Percentiles rank a stretch among this genome's conserved stretches.
Evolutionary conservation across 345 rosid genomes (phyloP).

Genomic region (Excoecaria agallocha): DNA sequence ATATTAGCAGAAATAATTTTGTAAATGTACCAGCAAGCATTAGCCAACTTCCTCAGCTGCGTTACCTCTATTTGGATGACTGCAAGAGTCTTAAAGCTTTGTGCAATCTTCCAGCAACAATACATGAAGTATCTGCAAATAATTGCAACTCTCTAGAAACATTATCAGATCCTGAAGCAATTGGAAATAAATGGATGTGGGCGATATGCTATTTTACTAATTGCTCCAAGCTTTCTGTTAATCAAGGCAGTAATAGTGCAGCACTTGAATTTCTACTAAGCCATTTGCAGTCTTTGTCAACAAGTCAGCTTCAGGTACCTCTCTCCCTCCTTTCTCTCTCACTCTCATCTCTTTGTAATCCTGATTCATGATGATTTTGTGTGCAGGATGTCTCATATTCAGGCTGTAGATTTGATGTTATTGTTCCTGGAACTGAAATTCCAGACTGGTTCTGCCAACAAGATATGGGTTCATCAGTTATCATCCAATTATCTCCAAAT

Average conservation of each 20-base stretch:
- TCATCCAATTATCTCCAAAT: not conserved
- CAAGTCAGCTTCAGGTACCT: constrained; percentile 8
- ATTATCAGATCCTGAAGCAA: not conserved
- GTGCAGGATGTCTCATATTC: not conserved
- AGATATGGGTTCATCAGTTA: constrained; percentile 1
- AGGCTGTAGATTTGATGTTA: constrained; percentile 4
- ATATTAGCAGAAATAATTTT: constrained; percentile 6
- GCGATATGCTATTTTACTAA: constrained; percentile 5
- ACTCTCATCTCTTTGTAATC: too few species aligned
- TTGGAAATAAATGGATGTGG: not conserved
- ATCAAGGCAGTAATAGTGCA: not conserved
- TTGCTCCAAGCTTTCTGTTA: constrained; percentile 13
- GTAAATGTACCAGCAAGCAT: constrained; percentile 3
- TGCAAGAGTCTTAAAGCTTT: constrained; percentile 11
- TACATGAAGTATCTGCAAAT: constrained; percentile 3
- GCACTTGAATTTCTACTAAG: not conserved
- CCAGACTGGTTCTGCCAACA: constrained; percentile 11
- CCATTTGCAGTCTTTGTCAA: not conserved
- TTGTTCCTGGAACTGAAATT: constrained; percentile 5
- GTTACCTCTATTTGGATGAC: not conserved
- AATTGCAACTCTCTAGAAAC: constrained; percentile 9
- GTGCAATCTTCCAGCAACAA: constrained; percentile 4
- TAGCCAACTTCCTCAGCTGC: constrained; percentile 9
- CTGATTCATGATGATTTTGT: not conserved
- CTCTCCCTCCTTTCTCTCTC: not conserved